A percentile compares a stretch with the other conserved stretches of the same genome.
These are phyloP conservation scores for Curvularia hawaiiensis DNA, from an alignment of 2,329 filamentous ascomycete genomes.

Conservation along the genomic window DNA sequence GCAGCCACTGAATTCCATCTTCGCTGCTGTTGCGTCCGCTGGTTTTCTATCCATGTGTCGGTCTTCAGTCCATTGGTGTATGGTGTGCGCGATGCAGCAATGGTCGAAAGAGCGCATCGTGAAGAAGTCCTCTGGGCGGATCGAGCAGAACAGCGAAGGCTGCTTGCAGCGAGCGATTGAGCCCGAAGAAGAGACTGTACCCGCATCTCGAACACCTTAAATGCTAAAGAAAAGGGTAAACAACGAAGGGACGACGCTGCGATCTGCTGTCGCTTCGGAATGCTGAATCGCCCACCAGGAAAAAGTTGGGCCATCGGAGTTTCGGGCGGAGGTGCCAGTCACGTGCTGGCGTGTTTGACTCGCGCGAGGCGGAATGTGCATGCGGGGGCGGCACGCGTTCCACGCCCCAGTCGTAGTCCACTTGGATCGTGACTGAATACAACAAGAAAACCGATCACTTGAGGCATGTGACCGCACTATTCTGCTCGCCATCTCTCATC, in stretches of 20 bases:
- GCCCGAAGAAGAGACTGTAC: slow-evolving; percentile 41
- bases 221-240: slow-evolving; percentile 19
- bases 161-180: slow-evolving; percentile 39
- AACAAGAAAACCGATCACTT: slow-evolving; percentile 6
- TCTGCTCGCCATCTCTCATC: slow-evolving; percentile 4
- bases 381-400: neutral
- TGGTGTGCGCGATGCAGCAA: slow-evolving; percentile 34
- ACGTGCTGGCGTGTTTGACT: slow-evolving; percentile 22
- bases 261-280: slow-evolving; percentile 29
- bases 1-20: slow-evolving; percentile 47
- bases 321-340: slow-evolving; percentile 30
- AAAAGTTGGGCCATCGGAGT: slow-evolving; percentile 37
- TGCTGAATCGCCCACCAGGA: slow-evolving; percentile 21
- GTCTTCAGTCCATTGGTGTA: slow-evolving; percentile 38
- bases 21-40: slow-evolving; percentile 31
- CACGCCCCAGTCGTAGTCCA: neutral
- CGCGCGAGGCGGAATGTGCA: neutral
- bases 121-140: slow-evolving; percentile 30
- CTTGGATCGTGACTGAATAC: neutral
- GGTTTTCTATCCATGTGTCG: slow-evolving; percentile 35
- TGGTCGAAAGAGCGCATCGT: slow-evolving; percentile 43
- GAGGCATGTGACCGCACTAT: neutral
- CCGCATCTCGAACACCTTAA: slow-evolving; percentile 37
- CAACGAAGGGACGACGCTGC: slow-evolving; percentile 35
- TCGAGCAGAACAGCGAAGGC: slow-evolving; percentile 37